Evolutionary conservation across 495 filamentous ascomycete species (phyloP).

Genomic region (Penicillium atrosanguineum): DNA sequence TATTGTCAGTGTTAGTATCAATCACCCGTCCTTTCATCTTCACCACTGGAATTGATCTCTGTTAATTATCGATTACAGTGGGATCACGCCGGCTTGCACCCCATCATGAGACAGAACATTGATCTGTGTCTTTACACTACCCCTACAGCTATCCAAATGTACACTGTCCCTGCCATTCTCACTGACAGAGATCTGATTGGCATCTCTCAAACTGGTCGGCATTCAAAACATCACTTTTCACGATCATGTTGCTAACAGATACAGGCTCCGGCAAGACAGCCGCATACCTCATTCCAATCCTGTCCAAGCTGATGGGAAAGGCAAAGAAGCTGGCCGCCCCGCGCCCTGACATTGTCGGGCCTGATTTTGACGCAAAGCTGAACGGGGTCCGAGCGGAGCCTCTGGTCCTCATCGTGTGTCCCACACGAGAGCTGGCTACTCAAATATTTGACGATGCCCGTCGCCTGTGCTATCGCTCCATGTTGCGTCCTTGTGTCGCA

Average conservation of each 20-base stretch:
- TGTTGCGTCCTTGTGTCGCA: constrained; percentile 87
- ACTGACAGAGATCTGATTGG: constrained; percentile 76
- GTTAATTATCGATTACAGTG: constrained; percentile 47
- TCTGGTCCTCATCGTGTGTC: constrained; percentile 78
- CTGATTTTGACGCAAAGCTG: constrained; percentile 36
- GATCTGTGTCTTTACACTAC: constrained; percentile 58
- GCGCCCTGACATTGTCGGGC: constrained; percentile 57
- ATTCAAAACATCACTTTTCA: not conserved
- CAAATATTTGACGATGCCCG: constrained; percentile 95
- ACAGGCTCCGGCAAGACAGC: constrained; percentile 94
- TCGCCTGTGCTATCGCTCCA: constrained; percentile 87
- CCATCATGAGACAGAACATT: constrained; percentile 76
- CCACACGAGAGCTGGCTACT: constrained; percentile 82
- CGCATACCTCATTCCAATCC: constrained; percentile 83
- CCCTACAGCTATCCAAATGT: constrained; percentile 86
- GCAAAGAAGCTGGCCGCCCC: constrained; percentile 75
- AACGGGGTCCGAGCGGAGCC: constrained; percentile 71
- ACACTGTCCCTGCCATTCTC: constrained; percentile 72
- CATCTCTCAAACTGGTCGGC: constrained; percentile 87
- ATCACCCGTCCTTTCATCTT: constrained; percentile 2
- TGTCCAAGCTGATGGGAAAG: constrained; percentile 93
- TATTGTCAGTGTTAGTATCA: constrained; percentile 28
- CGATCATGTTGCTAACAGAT: constrained; percentile 6
- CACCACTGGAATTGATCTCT: constrained; percentile 49
- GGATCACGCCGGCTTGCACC: constrained; percentile 78